Percentiles rank a stretch among this genome's conserved stretches.
These are phyloP conservation scores for Alternaria ventricosa DNA, from an alignment of 2,329 filamentous ascomycete genomes.

Conservation along the genomic window DNA sequence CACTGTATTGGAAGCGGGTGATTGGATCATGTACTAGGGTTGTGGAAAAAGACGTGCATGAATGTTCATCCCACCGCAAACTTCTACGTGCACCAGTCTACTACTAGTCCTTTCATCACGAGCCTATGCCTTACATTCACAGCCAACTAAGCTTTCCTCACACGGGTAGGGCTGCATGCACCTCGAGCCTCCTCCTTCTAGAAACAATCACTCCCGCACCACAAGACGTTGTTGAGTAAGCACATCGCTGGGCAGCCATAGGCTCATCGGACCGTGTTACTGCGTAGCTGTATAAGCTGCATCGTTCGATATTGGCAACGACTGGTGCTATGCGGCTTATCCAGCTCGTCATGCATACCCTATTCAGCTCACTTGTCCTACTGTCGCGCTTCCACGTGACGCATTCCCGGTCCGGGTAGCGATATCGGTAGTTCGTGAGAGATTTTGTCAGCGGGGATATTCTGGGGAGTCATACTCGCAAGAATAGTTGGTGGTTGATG, in stretches of 20 bases:
- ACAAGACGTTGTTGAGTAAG: not conserved
- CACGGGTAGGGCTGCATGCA: slow-evolving; percentile 1
- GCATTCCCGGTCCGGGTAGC: not conserved
- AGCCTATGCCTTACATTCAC: not conserved
- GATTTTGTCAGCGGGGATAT: not conserved
- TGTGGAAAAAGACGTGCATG: not conserved
- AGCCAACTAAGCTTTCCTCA: not conserved
- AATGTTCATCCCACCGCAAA: not conserved
- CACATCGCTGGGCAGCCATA: not conserved
- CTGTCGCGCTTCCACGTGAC: slow-evolving; percentile 1
- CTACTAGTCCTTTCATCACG: not conserved
- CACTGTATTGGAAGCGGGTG: not conserved
- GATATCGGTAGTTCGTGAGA: not conserved
- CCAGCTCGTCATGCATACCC: not conserved
- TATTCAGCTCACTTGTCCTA: not conserved
- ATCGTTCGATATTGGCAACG: not conserved
- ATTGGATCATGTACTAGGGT: not conserved
- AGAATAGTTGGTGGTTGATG: not conserved
- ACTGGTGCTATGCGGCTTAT: not conserved
- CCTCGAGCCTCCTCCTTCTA: not conserved
- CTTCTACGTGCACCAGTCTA: no score
- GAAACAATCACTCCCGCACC: not conserved
- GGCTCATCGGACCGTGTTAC: not conserved
- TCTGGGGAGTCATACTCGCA: not conserved
- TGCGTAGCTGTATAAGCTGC: not conserved